Evolutionary conservation across 257 asterid species (phyloP), one percentile per base, ranked within the genome.

Genomic region (Solanum pinnatisectum): DNA sequence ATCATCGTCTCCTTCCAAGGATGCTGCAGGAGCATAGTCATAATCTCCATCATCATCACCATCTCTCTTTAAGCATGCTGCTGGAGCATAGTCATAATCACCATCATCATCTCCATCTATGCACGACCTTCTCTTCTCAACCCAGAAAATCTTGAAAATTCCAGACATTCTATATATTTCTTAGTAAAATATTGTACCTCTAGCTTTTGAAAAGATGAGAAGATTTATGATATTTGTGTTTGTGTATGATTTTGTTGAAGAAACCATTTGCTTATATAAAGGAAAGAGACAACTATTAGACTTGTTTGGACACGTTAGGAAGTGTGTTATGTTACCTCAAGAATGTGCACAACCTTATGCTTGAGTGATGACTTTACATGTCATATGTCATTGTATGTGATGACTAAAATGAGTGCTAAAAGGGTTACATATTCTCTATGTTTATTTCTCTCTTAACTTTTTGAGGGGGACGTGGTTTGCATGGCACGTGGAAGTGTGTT

Each of bases 1-100:
- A 15, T 70, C 40, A 3, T 25, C n/a, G 0, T 32, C 7, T 16
- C 25, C 40, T 16, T 71, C 40, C 8, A 71, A 32, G 33, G 71
- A 76, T 8, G 88, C 67, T 12, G 67, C 68, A 23, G 86, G 88
- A 77, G 85, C 85, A 77, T 87, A 87, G 8, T 87, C 78, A 18
- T 87, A 72, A 18, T 72, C 15, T 16, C 25, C 6, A 33, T 33
- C 44, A 8, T 72, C 42, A 3, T 27, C 42, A 35, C 20, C 20
- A 23, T 10, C 33, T 76, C 59, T 10, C 2, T 76, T 46, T 23
- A 76, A 0, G 10, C 49, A 74, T 7, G 88, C 44, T 11, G 44
- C 86, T 4, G 86, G 86, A 78, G 86, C 86, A 78, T 87, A 87
- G 5, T 78, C 86, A 20, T 87, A 87, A 1, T 72, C 86, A 0